These are phyloP conservation scores for Candida boidinii DNA, from an alignment of 805 yeast genomes.

Conservation along the genomic window DNA sequence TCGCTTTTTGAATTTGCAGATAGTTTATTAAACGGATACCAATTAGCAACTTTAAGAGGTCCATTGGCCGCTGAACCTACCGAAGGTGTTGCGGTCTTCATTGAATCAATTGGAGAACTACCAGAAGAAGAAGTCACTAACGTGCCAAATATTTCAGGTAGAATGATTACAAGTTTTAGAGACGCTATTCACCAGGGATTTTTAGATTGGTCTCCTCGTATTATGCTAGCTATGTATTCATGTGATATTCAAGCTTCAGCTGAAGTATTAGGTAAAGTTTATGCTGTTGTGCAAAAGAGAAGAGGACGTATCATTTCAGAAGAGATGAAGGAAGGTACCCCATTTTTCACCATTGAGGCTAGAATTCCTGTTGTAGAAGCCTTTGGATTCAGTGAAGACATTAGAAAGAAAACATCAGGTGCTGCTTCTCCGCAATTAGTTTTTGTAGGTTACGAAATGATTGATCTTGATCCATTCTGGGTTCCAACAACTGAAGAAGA, in stretches of 20 bases:
- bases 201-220: conserved; percentile 77
- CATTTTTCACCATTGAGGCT: conserved; percentile 83
- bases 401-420: conserved; percentile 88
- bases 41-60: conserved; percentile 73
- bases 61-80: conserved; percentile 84
- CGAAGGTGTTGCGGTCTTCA: conserved; percentile 64
- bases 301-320: conserved; percentile 82
- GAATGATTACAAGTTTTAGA: conserved; percentile 64
- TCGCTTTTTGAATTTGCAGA: conserved; percentile 39
- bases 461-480: conserved; percentile 97
- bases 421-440: conserved; percentile 95
- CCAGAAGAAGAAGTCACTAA: conserved; percentile 22
- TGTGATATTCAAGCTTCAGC: conserved; percentile 95
- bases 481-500: conserved; percentile 97
- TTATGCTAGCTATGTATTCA: conserved; percentile 85
- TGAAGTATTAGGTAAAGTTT: conserved; percentile 91
- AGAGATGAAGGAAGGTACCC: conserved; percentile 98
- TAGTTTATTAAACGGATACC: conserved; percentile 74
- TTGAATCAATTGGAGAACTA: conserved; percentile 29
- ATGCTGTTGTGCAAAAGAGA: conserved; percentile 85
- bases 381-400: conserved; percentile 93
- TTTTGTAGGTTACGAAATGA: conserved; percentile 77
- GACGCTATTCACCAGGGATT: conserved; percentile 66
- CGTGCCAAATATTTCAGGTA: conserved; percentile 51
- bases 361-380: conserved; percentile 90